A percentile compares a stretch with the other conserved stretches of the same genome.
These are phyloP conservation scores for Kregervanrija fluxuum DNA, from an alignment of 805 yeast species.

Conservation along the genomic window DNA sequence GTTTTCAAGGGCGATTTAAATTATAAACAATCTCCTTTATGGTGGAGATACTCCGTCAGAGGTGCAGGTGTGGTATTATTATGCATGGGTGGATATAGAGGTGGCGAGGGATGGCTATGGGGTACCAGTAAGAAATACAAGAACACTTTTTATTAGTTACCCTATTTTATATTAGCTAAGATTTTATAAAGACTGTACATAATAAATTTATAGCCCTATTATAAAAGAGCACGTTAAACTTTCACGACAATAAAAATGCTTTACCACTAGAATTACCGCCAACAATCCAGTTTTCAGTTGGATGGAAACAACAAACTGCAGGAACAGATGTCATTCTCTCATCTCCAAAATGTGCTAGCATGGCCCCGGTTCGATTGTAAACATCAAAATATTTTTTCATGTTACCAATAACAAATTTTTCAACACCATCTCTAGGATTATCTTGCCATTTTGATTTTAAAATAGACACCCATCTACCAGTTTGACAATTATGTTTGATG, in stretches of 20 bases:
- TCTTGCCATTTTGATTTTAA: constrained; percentile 83
- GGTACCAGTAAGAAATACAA: constrained; percentile 28
- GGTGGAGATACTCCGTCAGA: constrained; percentile 57
- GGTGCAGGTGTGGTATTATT: constrained; percentile 48
- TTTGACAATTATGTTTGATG: constrained; percentile 86
- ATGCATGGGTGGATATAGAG: constrained; percentile 53
- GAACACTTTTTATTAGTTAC: constrained; percentile 1
- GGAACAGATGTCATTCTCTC: constrained; percentile 80
- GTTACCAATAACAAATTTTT: constrained; percentile 86
- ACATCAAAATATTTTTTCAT: constrained; percentile 87
- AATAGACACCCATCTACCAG: constrained; percentile 96
- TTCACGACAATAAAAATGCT: constrained; percentile 46
- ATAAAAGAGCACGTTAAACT: neutral
- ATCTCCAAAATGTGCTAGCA: constrained; percentile 61
- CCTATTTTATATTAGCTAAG: neutral
- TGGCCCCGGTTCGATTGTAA: constrained; percentile 68
- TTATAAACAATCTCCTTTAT: constrained; percentile 36
- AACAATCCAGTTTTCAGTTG: constrained; percentile 78
- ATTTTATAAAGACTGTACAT: neutral
- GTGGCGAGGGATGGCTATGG: constrained; percentile 58
- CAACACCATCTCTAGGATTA: constrained; percentile 59
- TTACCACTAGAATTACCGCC: constrained; percentile 97
- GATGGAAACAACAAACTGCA: constrained; percentile 81
- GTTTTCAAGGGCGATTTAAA: constrained; percentile 39
- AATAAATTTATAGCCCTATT: neutral